Percentiles rank a stretch among this genome's conserved stretches.
phyloP scores from a whole-genome alignment of 805 yeast species.

The Teunomyces stri region DNA sequence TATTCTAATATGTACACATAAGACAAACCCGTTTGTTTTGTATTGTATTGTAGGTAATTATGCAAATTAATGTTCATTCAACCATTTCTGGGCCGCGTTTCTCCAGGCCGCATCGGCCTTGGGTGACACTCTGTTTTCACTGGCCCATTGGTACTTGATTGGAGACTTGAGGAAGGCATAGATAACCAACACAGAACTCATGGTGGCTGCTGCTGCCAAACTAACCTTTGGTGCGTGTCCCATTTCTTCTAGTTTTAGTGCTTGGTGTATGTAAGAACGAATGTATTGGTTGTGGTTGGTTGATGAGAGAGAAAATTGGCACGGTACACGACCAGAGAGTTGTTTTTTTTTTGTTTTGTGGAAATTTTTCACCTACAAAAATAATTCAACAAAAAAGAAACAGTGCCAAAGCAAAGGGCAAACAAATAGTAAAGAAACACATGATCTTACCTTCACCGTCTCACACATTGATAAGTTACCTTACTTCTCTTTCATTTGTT shows the following conservation, averaged over 20 bases:
- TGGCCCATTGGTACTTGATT: conserved; percentile 38
- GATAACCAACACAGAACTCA: conserved; percentile 40
- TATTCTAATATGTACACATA: not conserved
- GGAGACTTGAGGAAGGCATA: conserved; percentile 42
- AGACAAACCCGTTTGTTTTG: not conserved
- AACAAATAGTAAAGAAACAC: too few species aligned
- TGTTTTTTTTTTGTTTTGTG: too few species aligned
- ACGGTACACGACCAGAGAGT: not conserved
- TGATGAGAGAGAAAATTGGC: conserved; percentile 1
- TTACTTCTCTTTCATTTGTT: not conserved
- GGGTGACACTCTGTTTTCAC: conserved; percentile 44
- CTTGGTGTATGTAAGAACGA: conserved; percentile 2
- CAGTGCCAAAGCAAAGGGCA: not conserved
- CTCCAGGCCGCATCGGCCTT: conserved; percentile 50
- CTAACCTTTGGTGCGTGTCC: conserved; percentile 41
- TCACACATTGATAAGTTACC: too few species aligned
- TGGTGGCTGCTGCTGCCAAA: conserved; percentile 39
- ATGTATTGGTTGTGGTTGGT: conserved; percentile 9
- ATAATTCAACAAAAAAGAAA: not conserved
- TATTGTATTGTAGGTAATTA: not conserved
- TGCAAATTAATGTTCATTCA: conserved; percentile 22
- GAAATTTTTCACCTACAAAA: not conserved
- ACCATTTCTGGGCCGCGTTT: conserved; percentile 45
- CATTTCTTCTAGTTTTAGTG: conserved; percentile 6
- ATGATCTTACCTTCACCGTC: too few species aligned